phyloP scores from a whole-genome alignment of 148 eudicot species.

The Rhododendron vialii region DNA sequence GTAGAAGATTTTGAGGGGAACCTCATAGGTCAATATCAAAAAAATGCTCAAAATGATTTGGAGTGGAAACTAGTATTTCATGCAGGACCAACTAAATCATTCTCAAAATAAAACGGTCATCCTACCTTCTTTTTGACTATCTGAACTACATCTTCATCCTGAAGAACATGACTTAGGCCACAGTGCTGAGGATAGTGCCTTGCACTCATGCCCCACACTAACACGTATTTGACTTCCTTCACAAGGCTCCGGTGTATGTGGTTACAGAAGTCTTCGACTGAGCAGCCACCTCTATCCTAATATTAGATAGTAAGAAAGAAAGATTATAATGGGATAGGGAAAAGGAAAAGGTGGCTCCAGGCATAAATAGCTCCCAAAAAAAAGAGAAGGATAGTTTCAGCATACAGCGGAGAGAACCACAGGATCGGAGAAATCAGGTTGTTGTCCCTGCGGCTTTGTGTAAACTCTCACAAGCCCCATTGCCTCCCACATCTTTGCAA shows the following conservation, averaged over 20 bases:
- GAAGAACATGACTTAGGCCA: slow-evolving; percentile 81
- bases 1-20: neutral
- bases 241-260: slow-evolving; percentile 87
- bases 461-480: slow-evolving; percentile 99
- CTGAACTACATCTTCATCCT: slow-evolving; percentile 98
- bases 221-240: slow-evolving; percentile 87
- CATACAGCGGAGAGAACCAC: slow-evolving; percentile 95
- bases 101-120: neutral
- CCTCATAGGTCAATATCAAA: neutral
- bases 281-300: slow-evolving; percentile 96
- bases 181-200: slow-evolving; percentile 98
- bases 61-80: neutral
- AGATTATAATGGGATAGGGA: neutral
- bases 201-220: slow-evolving; percentile 94
- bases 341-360: neutral
- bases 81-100: neutral
- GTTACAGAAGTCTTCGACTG: slow-evolving; percentile 89
- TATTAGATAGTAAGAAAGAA: slow-evolving; percentile 16
- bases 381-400: slow-evolving; percentile 8
- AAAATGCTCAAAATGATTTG: neutral
- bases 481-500: slow-evolving; percentile 96
- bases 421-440: slow-evolving; percentile 94
- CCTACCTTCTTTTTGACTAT: slow-evolving; percentile 92
- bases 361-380: neutral
- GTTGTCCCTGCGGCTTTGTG: slow-evolving; percentile 99